A percentile compares a stretch with the other conserved stretches of the same genome.
Conservation (phyloP, 495 filamentous ascomycete genomes). For the Penicillium atrosanguineum region DNA sequence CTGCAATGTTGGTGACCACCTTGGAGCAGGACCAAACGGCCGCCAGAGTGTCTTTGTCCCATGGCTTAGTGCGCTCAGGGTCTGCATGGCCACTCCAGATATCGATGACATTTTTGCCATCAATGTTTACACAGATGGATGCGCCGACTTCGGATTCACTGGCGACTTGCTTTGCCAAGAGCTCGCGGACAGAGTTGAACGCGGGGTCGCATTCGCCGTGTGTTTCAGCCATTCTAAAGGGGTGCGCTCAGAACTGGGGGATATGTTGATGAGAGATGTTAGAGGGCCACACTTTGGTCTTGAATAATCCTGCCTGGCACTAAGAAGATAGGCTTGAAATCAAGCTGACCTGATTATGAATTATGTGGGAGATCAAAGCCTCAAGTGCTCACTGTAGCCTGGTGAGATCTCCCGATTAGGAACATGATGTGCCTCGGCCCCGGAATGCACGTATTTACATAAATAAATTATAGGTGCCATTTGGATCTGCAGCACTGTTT, state of each 20-base stretch:
- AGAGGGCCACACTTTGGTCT: neutral
- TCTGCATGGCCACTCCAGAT: conserved; percentile 46
- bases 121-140: conserved; percentile 41
- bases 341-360: neutral
- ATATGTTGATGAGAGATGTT: neutral
- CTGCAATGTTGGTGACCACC: conserved; percentile 35
- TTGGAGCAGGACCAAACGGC: conserved; percentile 45
- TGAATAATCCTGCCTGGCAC: neutral
- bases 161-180: conserved; percentile 26
- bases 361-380: neutral
- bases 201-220: conserved; percentile 34
- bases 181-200: conserved; percentile 32
- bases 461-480: too few relatives aligned
- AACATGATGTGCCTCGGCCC: neutral
- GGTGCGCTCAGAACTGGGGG: neutral
- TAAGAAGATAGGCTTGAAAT: neutral
- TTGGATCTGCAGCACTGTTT: neutral
- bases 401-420: neutral
- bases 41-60: conserved; percentile 39
- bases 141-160: conserved; percentile 40
- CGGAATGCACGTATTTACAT: too few relatives aligned
- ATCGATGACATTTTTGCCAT: conserved; percentile 42
- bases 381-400: too few relatives aligned
- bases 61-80: conserved; percentile 22
- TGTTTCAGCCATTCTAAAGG: conserved; percentile 27